phyloP scores from a whole-genome alignment of 768 basidiomycete genomes.

The Pulveroboletus sp. region DNA sequence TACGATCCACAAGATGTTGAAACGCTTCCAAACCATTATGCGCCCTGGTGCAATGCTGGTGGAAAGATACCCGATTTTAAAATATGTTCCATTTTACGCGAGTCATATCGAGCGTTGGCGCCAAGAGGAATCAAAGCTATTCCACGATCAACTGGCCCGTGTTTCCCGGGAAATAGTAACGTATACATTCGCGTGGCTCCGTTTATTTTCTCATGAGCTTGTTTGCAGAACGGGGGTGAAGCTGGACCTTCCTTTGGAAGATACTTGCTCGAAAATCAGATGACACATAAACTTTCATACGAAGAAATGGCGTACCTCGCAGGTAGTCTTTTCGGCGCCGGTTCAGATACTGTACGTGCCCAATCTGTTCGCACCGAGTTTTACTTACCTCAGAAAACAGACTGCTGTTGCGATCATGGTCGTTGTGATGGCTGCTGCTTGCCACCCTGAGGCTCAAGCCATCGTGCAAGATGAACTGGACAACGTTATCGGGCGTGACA shows the following conservation, averaged over 20 bases:
- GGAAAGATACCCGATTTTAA: conserved; percentile 36
- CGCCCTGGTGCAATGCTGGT: conserved; percentile 35
- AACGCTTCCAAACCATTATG: conserved; percentile 36
- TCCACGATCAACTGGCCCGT: conserved; percentile 48
- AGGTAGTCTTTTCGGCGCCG: conserved; percentile 65
- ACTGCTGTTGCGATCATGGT: conserved; percentile 59
- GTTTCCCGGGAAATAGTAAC: conserved; percentile 46
- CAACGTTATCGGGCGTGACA: conserved; percentile 44
- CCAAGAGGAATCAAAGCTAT: conserved; percentile 51
- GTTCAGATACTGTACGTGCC: conserved; percentile 53
- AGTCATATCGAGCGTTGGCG: conserved; percentile 57
- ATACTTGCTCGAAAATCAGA: conserved; percentile 56
- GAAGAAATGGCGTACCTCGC: conserved; percentile 62
- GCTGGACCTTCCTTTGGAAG: conserved; percentile 48
- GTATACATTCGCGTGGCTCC: neutral
- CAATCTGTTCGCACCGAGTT: neutral
- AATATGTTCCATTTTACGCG: conserved; percentile 59
- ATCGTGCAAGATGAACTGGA: conserved; percentile 57
- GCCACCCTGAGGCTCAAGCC: conserved; percentile 50
- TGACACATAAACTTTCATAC: conserved; percentile 50
- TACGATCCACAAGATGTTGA: conserved; percentile 32
- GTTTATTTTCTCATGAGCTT: neutral
- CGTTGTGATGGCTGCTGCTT: conserved; percentile 55
- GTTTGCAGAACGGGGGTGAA: conserved; percentile 19
- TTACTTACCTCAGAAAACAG: conserved; percentile 10